Base-by-base conservation (phyloP, 2,329 filamentous ascomycete genomes). In the Exophiala bonariae region DNA sequence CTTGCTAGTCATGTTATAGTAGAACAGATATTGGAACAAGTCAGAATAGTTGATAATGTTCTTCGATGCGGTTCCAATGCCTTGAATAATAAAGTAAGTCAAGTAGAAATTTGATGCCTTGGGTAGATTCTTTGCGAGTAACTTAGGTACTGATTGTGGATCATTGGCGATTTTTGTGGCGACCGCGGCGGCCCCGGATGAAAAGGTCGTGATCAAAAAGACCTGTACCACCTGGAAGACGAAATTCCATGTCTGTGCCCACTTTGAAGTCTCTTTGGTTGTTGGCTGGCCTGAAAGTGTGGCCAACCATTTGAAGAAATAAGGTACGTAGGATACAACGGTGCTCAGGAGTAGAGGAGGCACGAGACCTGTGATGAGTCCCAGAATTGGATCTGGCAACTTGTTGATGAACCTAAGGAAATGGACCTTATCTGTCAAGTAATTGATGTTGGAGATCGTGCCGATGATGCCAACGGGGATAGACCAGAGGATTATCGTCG, bases 31-130 rank as follows among this genome's bases (percentile, higher is more conserved):
- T 3, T 89, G 86, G 52, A 92, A 82, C 1, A 85, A 42, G 28
- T 57, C 55, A 9, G 43, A 50, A 30, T 50, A 56, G 17, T 55
- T 58, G 41, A 59, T 31, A 13, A 59, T 39, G 20, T 53, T 50
- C 16, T 54, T 50, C 91, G 78, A 60, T 86, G 80, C 51, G 3
- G 45, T 59, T 17, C 53, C 85, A 36, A 97, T 65, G 18, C 92
- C 93, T 66, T 97, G 92, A 1, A 99, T 83, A 14, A 97, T 80
- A 59, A 97, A 96, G 72, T 96, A 99, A 0, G 86, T 90, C 9
- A 97, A 85, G 67, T 96, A 99, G 63, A 96, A 95, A 67, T 95
- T 97, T 47, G 89, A 92, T 0, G 91, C 85, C 54, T 85, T 87
- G 13, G 93, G 93, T 2, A 99, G 73, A 54, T 89, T 86, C 32